Percentiles rank a stretch among this genome's conserved stretches.
Conservation (phyloP, 2,329 filamentous ascomycete genomes). For the Coniosporium tulheliwenetii region DNA sequence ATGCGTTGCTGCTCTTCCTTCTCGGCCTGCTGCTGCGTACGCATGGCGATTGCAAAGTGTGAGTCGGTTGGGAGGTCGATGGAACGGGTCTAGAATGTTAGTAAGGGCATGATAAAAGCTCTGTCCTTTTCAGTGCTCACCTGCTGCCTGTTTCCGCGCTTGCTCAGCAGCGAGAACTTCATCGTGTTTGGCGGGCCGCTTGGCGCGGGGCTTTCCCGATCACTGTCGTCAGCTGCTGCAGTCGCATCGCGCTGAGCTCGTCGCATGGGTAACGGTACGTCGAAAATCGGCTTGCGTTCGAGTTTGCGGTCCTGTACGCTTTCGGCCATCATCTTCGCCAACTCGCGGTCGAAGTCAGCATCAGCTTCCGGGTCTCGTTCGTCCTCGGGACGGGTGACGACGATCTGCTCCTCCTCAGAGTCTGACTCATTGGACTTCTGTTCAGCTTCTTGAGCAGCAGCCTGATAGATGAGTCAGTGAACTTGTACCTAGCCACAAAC, state of each 20-base stretch:
- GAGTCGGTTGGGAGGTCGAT: slow-evolving; percentile 85
- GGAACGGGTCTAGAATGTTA: slow-evolving; percentile 53
- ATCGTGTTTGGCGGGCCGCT: slow-evolving; percentile 46
- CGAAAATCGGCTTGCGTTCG: slow-evolving; percentile 85
- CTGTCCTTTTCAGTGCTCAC: slow-evolving; percentile 26
- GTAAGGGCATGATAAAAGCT: slow-evolving; percentile 1
- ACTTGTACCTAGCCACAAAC: slow-evolving; percentile 22
- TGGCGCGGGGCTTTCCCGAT: slow-evolving; percentile 20
- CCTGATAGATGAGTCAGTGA: slow-evolving; percentile 13
- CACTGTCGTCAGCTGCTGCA: slow-evolving; percentile 24
- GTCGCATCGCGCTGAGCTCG: slow-evolving; percentile 43
- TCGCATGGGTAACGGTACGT: slow-evolving; percentile 91
- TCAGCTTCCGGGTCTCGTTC: slow-evolving; percentile 85
- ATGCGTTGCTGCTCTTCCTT: slow-evolving; percentile 95
- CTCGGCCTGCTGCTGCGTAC: slow-evolving; percentile 85
- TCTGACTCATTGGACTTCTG: slow-evolving; percentile 37
- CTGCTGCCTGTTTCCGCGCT: slow-evolving; percentile 91
- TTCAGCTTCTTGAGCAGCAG: slow-evolving; percentile 28
- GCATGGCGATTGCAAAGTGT: slow-evolving; percentile 90
- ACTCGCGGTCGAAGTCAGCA: slow-evolving; percentile 93
- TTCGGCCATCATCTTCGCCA: slow-evolving; percentile 96
- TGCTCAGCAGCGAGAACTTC: slow-evolving; percentile 92
- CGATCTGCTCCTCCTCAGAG: slow-evolving; percentile 70
- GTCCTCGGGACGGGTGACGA: slow-evolving; percentile 83
- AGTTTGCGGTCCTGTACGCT: slow-evolving; percentile 92